These are phyloP conservation scores for Lodderomyces margitis DNA, from an alignment of 1,139 yeast species.

Conservation along the genomic window DNA sequence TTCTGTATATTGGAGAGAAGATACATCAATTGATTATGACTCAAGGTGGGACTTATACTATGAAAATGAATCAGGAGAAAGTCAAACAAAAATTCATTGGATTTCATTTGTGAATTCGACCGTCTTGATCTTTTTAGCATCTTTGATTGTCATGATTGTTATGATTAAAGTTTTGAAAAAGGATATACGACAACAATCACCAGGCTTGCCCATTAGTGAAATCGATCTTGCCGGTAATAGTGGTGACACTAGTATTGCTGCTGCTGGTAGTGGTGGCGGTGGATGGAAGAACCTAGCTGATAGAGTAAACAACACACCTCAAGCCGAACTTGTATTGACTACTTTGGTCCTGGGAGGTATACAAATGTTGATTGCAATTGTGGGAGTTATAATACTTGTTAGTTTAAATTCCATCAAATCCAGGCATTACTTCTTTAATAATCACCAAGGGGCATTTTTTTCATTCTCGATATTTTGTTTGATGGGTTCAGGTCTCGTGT, in stretches of 20 bases:
- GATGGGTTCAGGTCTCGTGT: conserved; percentile 67
- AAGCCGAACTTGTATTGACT: conserved; percentile 44
- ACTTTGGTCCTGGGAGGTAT: conserved; percentile 71
- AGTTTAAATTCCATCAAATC: conserved; percentile 43
- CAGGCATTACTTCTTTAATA: conserved; percentile 37
- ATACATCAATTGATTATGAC: conserved; percentile 60
- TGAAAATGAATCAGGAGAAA: conserved; percentile 49
- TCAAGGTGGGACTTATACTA: conserved; percentile 76
- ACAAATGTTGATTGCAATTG: conserved; percentile 62
- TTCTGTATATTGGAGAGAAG: conserved; percentile 89
- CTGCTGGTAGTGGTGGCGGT: conserved; percentile 2
- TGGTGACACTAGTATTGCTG: neutral
- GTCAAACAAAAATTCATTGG: conserved; percentile 61
- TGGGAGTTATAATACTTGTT: conserved; percentile 61
- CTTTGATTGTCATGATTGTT: conserved; percentile 64
- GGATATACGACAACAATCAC: conserved; percentile 29
- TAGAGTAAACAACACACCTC: conserved; percentile 57
- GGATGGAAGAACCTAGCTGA: conserved; percentile 54
- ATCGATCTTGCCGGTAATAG: conserved; percentile 9
- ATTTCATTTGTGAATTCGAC: conserved; percentile 64
- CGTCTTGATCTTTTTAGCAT: conserved; percentile 55
- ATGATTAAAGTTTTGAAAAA: conserved; percentile 49
- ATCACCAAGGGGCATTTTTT: conserved; percentile 65
- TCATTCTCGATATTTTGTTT: conserved; percentile 61
- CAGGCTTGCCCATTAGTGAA: conserved; percentile 16